Evolutionary conservation across 805 yeast species (phyloP).

Genomic region (Hanseniaspora pseudoguilliermondii): DNA sequence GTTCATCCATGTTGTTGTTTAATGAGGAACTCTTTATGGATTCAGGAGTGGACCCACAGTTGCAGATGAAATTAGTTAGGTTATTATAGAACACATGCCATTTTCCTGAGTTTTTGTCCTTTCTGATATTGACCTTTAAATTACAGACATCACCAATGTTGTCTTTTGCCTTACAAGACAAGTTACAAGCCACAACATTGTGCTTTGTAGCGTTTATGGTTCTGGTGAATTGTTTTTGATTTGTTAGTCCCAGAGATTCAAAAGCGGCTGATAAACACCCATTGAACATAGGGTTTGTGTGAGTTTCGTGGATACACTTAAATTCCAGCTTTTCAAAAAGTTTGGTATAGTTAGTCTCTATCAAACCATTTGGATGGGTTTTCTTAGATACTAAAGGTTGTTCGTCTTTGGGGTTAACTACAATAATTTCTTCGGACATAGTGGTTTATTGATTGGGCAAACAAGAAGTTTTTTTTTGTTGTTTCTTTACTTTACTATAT

Average conservation of each 20-base stretch:
- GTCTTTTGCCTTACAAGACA: slow-evolving; percentile 4
- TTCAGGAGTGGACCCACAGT: slow-evolving; percentile 7
- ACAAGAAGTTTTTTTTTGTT: neutral
- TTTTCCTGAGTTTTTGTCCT: neutral
- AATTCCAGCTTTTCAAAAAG: slow-evolving; percentile 4
- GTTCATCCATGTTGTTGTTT: neutral
- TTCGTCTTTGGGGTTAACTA: neutral
- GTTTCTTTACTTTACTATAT: neutral
- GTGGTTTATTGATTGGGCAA: too few species aligned
- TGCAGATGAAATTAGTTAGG: neutral
- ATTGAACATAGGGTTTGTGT: neutral
- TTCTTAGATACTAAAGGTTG: neutral
- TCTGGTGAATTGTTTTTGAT: slow-evolving; percentile 8
- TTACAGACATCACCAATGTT: slow-evolving; percentile 4
- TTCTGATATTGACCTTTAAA: slow-evolving; percentile 8
- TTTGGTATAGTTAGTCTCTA: slow-evolving; percentile 2
- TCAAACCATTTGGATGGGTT: neutral
- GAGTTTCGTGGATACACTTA: neutral
- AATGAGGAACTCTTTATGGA: neutral
- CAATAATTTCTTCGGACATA: neutral
- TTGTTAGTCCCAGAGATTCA: neutral
- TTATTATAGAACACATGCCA: slow-evolving; percentile 1
- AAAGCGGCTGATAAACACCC: neutral
- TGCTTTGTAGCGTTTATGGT: slow-evolving; percentile 5
- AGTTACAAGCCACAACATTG: slow-evolving; percentile 4